Evolutionary conservation across 495 filamentous ascomycete genomes (phyloP).

Genomic region (Hyaloscypha bicolor): DNA sequence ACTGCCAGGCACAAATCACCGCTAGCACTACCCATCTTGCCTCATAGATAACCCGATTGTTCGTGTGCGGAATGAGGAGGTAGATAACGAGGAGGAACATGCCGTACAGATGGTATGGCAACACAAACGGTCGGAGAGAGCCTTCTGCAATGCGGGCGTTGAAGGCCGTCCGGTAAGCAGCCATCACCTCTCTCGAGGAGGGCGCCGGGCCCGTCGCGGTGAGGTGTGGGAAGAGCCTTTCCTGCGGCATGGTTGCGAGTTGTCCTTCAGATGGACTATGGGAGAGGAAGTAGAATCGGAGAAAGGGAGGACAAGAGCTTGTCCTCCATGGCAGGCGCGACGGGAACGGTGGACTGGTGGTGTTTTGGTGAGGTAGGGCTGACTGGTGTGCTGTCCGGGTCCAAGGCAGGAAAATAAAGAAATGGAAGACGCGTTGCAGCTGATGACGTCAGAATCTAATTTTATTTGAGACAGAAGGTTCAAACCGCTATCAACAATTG

Average conservation of each 20-base stretch:
- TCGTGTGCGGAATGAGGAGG: conserved; percentile 59
- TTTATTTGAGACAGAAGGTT: not conserved
- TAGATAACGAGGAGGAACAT: conserved; percentile 51
- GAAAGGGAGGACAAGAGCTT: not conserved
- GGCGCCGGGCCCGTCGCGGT: conserved; percentile 22
- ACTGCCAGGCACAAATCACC: conserved; percentile 38
- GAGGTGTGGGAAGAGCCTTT: conserved; percentile 27
- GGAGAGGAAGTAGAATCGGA: not conserved
- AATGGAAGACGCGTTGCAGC: not conserved
- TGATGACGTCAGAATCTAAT: conserved; percentile 1
- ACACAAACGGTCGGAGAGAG: conserved; percentile 51
- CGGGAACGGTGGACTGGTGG: not conserved
- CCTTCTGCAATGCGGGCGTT: conserved; percentile 39
- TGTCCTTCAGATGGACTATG: not conserved
- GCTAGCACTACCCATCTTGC: conserved; percentile 53
- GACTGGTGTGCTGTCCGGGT: not conserved
- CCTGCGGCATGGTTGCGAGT: not conserved
- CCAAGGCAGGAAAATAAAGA: not conserved
- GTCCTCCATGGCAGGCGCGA: not conserved
- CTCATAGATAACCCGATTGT: conserved; percentile 46
- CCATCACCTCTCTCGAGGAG: conserved; percentile 9
- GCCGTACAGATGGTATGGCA: conserved; percentile 53
- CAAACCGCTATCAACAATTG: not conserved
- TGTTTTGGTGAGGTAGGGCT: not conserved
- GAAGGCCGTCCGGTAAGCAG: conserved; percentile 24